These are phyloP conservation scores for Bauhinia variegata DNA, from an alignment of 306 rosid genomes.

Conservation along the genomic window DNA sequence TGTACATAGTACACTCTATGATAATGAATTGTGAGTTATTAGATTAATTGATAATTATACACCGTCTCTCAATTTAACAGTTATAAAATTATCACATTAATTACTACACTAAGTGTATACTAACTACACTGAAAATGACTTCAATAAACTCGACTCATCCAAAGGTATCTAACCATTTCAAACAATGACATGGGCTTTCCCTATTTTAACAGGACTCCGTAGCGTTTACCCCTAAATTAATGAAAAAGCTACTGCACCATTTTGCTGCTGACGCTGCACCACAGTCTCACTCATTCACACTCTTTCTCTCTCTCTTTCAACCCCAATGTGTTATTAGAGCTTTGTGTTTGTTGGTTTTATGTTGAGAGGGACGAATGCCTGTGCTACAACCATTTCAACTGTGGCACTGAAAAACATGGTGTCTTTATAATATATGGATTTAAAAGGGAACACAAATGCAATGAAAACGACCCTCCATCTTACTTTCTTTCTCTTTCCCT, in stretches of 20 bases:
- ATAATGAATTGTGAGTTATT: no score
- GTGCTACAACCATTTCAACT: constrained; percentile 59
- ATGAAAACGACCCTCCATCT: constrained; percentile 65
- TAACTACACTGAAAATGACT: no score
- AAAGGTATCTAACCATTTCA: background rate
- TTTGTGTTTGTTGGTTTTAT: constrained; percentile 42
- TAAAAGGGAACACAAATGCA: constrained; percentile 56
- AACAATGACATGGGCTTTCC: constrained; percentile 8
- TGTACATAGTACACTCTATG: no score
- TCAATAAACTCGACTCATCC: no score
- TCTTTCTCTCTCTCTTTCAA: no score
- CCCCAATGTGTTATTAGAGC: constrained; percentile 22
- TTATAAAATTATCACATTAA: no score
- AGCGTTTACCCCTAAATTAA: constrained; percentile 29
- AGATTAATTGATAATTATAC: no score
- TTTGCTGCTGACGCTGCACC: constrained; percentile 42
- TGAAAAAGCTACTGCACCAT: constrained; percentile 34
- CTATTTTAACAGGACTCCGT: background rate
- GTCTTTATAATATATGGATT: constrained; percentile 41
- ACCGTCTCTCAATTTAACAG: no score
- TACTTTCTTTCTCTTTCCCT: constrained; percentile 35
- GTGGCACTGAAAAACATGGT: constrained; percentile 98
- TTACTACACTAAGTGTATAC: no score
- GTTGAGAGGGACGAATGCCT: constrained; percentile 79
- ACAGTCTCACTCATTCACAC: no score